A percentile compares a stretch with the other conserved stretches of the same genome.
Conservation (phyloP, 805 yeast species). For the Priceomyces carsonii region DNA sequence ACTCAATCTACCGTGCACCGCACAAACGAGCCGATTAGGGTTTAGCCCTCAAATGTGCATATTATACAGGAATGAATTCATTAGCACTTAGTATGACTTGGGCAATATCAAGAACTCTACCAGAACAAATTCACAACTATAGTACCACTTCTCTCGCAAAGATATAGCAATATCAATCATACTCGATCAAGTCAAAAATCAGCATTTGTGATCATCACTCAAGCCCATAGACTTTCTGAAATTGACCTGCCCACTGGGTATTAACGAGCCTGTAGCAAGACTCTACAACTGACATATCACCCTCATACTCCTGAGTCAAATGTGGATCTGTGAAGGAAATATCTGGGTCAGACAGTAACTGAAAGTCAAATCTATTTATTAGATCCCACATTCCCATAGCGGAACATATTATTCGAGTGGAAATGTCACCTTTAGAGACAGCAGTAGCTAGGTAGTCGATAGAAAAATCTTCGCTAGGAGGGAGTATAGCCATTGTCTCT, state of each 20-base stretch:
- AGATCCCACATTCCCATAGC: slow-evolving; percentile 39
- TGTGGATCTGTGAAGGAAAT: neutral
- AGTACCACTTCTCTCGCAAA: too few relatives aligned
- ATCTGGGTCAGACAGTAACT: slow-evolving; percentile 5
- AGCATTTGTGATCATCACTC: too few relatives aligned
- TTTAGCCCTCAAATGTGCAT: too few relatives aligned
- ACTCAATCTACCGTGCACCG: too few relatives aligned
- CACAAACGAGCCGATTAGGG: too few relatives aligned
- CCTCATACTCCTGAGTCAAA: too few relatives aligned
- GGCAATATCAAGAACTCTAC: too few relatives aligned
- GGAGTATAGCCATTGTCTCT: slow-evolving; percentile 4
- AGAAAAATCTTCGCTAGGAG: slow-evolving; percentile 7
- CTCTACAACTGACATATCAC: slow-evolving; percentile 14
- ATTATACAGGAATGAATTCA: too few relatives aligned
- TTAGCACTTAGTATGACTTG: too few relatives aligned
- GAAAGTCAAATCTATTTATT: slow-evolving; percentile 14
- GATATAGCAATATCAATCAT: too few relatives aligned
- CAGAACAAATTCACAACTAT: too few relatives aligned
- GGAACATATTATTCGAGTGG: slow-evolving; percentile 34
- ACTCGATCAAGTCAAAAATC: too few relatives aligned
- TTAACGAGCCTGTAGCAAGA: slow-evolving; percentile 14
- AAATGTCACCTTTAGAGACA: slow-evolving; percentile 18
- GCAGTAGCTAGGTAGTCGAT: slow-evolving; percentile 14
- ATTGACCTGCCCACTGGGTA: slow-evolving; percentile 26
- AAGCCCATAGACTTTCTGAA: slow-evolving; percentile 35